Conservation (phyloP, 805 yeast genomes). For the Wickerhamomyces xylosicus region DNA sequence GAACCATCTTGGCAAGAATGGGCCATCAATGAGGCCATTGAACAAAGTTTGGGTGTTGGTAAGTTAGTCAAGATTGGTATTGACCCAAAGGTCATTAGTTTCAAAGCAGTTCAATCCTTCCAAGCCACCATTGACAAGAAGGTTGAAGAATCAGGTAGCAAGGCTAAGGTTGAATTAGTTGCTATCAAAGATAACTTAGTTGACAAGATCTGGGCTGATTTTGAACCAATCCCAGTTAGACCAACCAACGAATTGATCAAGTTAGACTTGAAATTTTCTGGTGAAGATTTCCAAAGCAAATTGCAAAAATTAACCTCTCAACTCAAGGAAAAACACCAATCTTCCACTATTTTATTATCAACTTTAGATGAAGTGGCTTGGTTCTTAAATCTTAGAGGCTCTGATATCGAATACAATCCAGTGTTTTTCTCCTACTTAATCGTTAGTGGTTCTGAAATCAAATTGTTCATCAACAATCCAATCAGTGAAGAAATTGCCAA, state of each 20-base stretch:
- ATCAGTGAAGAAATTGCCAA: slow-evolving; percentile 26
- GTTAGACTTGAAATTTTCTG: slow-evolving; percentile 48
- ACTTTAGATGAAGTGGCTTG: slow-evolving; percentile 87
- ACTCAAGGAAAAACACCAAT: slow-evolving; percentile 21
- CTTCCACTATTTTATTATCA: slow-evolving; percentile 46
- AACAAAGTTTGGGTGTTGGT: slow-evolving; percentile 30
- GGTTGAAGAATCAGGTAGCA: slow-evolving; percentile 16
- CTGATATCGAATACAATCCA: slow-evolving; percentile 78
- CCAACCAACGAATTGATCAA: slow-evolving; percentile 37
- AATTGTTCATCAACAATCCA: slow-evolving; percentile 43
- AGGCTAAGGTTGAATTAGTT: slow-evolving; percentile 32
- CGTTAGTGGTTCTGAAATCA: slow-evolving; percentile 31
- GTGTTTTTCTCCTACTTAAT: slow-evolving; percentile 65
- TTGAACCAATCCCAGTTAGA: slow-evolving; percentile 55
- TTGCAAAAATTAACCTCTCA: slow-evolving; percentile 32
- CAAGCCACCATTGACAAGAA: slow-evolving; percentile 19
- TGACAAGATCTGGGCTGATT: slow-evolving; percentile 62
- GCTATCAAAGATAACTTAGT: slow-evolving; percentile 57
- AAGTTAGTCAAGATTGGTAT: slow-evolving; percentile 56
- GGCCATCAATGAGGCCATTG: slow-evolving; percentile 46
- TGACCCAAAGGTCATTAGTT: slow-evolving; percentile 68
- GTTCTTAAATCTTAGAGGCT: slow-evolving; percentile 77
- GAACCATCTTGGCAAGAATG: slow-evolving; percentile 75
- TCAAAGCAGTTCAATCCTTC: slow-evolving; percentile 24
- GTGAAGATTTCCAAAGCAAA: slow-evolving; percentile 53